A percentile compares a stretch with the other conserved stretches of the same genome.
Conservation (phyloP, 2,329 filamentous ascomycete species). For the Pseudogymnoascus sp. region DNA sequence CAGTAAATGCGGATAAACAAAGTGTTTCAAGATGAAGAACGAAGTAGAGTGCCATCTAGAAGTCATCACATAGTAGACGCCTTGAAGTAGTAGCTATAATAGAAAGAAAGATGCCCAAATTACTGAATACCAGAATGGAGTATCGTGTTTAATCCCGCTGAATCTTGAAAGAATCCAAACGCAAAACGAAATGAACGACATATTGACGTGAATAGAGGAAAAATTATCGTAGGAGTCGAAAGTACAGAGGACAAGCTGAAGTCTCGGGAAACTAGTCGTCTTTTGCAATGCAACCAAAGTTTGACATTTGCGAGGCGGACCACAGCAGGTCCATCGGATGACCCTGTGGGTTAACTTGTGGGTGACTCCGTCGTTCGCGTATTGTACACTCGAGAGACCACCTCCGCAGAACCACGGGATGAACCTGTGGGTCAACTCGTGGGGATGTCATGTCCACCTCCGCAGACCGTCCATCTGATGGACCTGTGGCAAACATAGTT, state of each 20-base stretch:
- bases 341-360: neutral
- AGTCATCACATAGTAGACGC: conserved; percentile 9
- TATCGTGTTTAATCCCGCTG: conserved; percentile 6
- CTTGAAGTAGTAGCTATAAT: conserved; percentile 11
- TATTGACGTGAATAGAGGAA: neutral
- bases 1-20: conserved; percentile 12
- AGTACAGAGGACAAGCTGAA: neutral
- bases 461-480: too few relatives aligned
- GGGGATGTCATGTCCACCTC: too few relatives aligned
- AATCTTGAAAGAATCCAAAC: conserved; percentile 9
- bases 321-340: neutral
- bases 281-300: neutral
- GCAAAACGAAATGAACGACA: conserved; percentile 11
- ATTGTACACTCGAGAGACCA: neutral
- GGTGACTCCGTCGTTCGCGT: neutral
- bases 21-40: conserved; percentile 13
- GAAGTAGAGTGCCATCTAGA: conserved; percentile 6
- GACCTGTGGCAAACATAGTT: too few relatives aligned
- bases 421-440: neutral
- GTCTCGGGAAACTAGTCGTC: neutral
- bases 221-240: neutral
- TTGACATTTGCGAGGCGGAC: neutral
- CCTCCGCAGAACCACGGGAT: neutral
- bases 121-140: conserved; percentile 11
- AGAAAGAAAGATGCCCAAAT: conserved; percentile 12